Evolutionary conservation across 257 asterid species (phyloP).

Genomic region (Dorcoceras hygrometricum): DNA sequence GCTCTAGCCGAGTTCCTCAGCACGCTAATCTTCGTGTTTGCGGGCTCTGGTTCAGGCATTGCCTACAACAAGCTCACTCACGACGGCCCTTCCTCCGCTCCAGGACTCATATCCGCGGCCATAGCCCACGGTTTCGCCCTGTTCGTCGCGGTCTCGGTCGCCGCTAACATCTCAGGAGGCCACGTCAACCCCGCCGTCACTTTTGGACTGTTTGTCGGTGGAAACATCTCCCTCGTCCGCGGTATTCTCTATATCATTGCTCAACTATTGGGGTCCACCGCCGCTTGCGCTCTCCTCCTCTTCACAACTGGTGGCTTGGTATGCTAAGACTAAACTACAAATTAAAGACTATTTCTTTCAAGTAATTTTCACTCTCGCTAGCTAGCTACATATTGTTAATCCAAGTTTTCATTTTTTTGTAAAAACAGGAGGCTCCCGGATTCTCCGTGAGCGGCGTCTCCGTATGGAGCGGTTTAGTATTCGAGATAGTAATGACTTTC

Average conservation of each 20-base stretch:
- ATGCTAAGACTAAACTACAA: not conserved
- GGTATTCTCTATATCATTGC: slow-evolving; percentile 53
- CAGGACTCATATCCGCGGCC: slow-evolving; percentile 47
- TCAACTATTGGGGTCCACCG: slow-evolving; percentile 53
- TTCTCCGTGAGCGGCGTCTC: slow-evolving; percentile 29
- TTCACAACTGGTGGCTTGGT: slow-evolving; percentile 50
- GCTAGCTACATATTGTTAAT: too few relatives aligned
- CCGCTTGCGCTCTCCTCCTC: slow-evolving; percentile 40
- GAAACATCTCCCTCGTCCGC: slow-evolving; percentile 51
- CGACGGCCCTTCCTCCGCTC: slow-evolving; percentile 28
- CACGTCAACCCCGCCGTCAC: slow-evolving; percentile 75
- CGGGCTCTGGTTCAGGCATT: slow-evolving; percentile 63
- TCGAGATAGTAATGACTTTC: slow-evolving; percentile 54
- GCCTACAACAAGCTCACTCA: slow-evolving; percentile 45
- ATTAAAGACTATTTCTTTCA: not conserved
- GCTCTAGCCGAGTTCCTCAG: slow-evolving; percentile 63
- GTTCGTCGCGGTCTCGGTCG: slow-evolving; percentile 50
- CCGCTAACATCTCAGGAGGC: slow-evolving; percentile 66
- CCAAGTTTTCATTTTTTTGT: not conserved
- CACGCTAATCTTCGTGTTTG: slow-evolving; percentile 53
- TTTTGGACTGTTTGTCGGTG: slow-evolving; percentile 53
- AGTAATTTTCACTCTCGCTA: not conserved
- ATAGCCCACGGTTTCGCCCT: slow-evolving; percentile 53
- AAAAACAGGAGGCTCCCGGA: slow-evolving; percentile 27
- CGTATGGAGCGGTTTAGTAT: slow-evolving; percentile 38